Conservation (phyloP, 2,329 filamentous ascomycete genomes). For the Xylaria sp. region DNA sequence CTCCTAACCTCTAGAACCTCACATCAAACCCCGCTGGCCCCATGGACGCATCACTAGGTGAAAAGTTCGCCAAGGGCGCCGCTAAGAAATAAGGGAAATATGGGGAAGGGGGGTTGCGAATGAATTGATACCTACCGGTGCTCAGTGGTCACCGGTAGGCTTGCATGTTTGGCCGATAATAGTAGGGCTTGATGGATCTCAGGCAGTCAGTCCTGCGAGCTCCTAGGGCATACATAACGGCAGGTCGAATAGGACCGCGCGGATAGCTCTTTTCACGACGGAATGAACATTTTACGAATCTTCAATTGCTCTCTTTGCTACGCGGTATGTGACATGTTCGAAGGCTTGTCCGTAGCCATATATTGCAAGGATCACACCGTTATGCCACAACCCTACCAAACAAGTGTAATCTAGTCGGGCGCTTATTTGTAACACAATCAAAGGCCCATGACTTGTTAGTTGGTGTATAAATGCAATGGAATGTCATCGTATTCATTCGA, state of each 20-base stretch:
- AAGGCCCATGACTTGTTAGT: not conserved
- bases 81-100: slow-evolving; percentile 20
- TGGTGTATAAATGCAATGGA: not conserved
- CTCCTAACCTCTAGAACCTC: slow-evolving; percentile 57
- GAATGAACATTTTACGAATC: slow-evolving; percentile 2
- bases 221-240: no score
- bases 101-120: not conserved
- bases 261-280: slow-evolving; percentile 9
- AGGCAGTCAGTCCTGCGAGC: not conserved
- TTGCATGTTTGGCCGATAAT: no score
- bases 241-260: not conserved
- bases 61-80: slow-evolving; percentile 67
- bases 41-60: slow-evolving; percentile 69
- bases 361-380: no score
- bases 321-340: no score
- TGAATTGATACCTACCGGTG: not conserved
- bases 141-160: no score
- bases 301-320: no score
- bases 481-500: not conserved
- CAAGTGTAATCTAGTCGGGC: no score
- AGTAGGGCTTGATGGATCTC: not conserved
- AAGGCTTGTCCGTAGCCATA: no score
- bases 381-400: no score
- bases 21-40: slow-evolving; percentile 73
- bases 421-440: not conserved